Evolutionary conservation across 1,139 yeast genomes (phyloP).

Genomic region (Pichia sp.): DNA sequence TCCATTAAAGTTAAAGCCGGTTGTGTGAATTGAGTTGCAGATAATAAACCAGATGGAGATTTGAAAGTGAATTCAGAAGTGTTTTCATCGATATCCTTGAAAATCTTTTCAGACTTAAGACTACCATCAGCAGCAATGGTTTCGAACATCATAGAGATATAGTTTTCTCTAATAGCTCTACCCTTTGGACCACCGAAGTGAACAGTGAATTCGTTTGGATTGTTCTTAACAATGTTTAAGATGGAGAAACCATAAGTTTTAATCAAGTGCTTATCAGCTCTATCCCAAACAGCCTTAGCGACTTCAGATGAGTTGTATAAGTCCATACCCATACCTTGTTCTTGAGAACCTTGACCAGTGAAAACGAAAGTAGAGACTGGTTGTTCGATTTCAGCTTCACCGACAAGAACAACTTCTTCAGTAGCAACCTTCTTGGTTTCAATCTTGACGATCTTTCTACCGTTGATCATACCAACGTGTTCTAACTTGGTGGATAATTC

Average conservation of each 20-base stretch:
- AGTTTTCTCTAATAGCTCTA: conserved; percentile 90
- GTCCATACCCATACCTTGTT: conserved; percentile 99
- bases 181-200: conserved; percentile 99
- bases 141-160: conserved; percentile 96
- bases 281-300: conserved; percentile 96
- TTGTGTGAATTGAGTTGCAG: conserved; percentile 99
- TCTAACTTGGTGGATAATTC: conserved; percentile 83
- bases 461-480: conserved; percentile 98
- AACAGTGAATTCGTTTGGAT: conserved; percentile 92
- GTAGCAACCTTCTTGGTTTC: conserved; percentile 84
- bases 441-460: conserved; percentile 95
- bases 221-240: conserved; percentile 90
- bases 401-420: conserved; percentile 72
- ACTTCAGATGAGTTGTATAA: conserved; percentile 87
- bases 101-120: conserved; percentile 88
- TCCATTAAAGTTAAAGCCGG: conserved; percentile 99
- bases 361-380: conserved; percentile 96
- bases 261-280: conserved; percentile 92
- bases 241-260: conserved; percentile 96
- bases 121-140: conserved; percentile 84
- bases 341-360: conserved; percentile 99
- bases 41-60: conserved; percentile 92
- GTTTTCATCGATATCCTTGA: conserved; percentile 81
- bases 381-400: conserved; percentile 99
- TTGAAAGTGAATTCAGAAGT: conserved; percentile 86